Evolutionary conservation across 2,329 filamentous ascomycete genomes (phyloP).

Genomic region (Chaetoscypha palmicola): DNA sequence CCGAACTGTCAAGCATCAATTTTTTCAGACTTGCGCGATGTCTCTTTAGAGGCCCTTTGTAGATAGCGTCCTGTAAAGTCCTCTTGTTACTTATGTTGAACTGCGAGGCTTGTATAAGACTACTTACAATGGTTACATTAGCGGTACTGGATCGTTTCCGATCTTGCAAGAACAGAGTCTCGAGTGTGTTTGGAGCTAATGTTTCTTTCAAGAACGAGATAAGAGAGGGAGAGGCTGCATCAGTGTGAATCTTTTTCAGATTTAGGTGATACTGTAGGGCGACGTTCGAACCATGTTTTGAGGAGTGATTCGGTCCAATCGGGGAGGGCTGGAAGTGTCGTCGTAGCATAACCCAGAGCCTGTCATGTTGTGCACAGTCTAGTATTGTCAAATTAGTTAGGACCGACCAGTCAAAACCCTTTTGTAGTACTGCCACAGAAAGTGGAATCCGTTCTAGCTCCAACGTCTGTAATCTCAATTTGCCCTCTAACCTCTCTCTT

Average conservation of each 20-base stretch:
- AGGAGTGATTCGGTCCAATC: constrained; percentile 20
- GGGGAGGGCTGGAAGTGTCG: constrained; percentile 48
- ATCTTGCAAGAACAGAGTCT: constrained; percentile 72
- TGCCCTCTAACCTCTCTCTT: constrained; percentile 43
- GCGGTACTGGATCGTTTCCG: constrained; percentile 42
- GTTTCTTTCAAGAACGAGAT: constrained; percentile 72
- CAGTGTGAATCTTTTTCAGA: constrained; percentile 69
- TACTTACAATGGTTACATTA: constrained; percentile 47
- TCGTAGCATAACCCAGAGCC: constrained; percentile 66
- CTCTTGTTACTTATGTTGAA: constrained; percentile 6
- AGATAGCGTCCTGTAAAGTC: constrained; percentile 51
- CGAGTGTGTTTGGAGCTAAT: constrained; percentile 70
- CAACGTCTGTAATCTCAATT: constrained; percentile 61
- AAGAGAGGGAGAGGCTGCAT: constrained; percentile 60
- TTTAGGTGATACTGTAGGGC: constrained; percentile 53
- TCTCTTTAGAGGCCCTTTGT: constrained; percentile 60
- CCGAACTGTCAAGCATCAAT: constrained; percentile 65
- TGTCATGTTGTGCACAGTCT: constrained; percentile 64
- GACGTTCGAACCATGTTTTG: constrained; percentile 27
- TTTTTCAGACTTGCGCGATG: constrained; percentile 66
- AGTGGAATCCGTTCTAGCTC: constrained; percentile 70
- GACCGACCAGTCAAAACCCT: constrained; percentile 67
- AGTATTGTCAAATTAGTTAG: constrained; percentile 68
- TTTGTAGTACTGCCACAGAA: constrained; percentile 63
- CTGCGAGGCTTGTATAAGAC: background rate